Base-by-base conservation (phyloP, 2,329 filamentous ascomycete genomes). In the Alternaria arbusti region DNA sequence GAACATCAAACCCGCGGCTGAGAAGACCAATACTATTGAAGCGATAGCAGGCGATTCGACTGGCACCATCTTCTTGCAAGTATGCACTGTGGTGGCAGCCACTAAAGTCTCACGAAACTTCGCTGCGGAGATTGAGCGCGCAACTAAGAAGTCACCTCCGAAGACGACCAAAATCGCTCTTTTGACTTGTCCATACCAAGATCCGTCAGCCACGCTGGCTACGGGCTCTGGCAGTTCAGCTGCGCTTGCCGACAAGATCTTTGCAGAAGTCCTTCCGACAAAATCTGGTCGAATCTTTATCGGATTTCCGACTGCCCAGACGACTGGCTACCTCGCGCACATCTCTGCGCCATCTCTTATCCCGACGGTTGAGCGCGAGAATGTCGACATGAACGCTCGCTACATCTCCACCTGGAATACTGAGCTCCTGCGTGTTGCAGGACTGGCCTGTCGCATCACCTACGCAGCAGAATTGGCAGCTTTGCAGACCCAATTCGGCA, bases 281-380 rank as follows among this genome's bases (percentile, higher is more conserved):
- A 96, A 94, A 78, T 92, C 92, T 71, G 96, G 96, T 7, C 90
- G 93, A 57, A 92, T 99, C 58, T 99, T 98, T 74, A 99, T 99
- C 74, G 96, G 96, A 0, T 99, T 99, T 75, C 95, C 96, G 4
- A 99, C 96, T 2, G 94, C 95, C 70, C 96, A 99, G 82, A 99
- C 96, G 0, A 99, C 96, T 0, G 96, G 95, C 58, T 89, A 95
- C 26, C 92, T 95, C 15, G 91, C 96, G 77, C 96, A 99, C 79
- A 91, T 99, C 28, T 98, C 95, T 12, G 96, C 96, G 0, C 96
- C 94, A 1, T 97, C 95, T 0, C 90, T 99, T 13, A 99, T 99
- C 61, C 96, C 96, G 0, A 99, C 96, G 0, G 96, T 99, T 3
- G 96, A 99, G 80, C 89, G 96, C 76, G 96, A 99, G 78, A 96